These are phyloP conservation scores for Plenodomus biglobosus DNA, from an alignment of 2,329 filamentous ascomycete species.

Conservation along the genomic window DNA sequence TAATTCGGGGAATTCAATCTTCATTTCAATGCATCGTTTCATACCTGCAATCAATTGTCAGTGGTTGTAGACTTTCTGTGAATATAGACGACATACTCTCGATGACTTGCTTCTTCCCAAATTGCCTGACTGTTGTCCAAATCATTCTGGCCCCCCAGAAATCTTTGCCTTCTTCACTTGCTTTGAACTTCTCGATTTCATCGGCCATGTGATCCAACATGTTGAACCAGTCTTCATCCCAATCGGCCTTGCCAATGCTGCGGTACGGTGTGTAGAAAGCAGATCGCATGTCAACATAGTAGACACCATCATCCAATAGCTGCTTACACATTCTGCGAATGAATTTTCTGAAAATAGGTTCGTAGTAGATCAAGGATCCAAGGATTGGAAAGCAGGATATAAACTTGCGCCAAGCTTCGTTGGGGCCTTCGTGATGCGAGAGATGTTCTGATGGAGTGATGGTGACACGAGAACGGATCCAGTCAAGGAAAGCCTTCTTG, in stretches of 20 bases:
- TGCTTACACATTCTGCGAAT: conserved; percentile 69
- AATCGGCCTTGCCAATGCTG: conserved; percentile 62
- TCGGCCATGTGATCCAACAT: conserved; percentile 75
- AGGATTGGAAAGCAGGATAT: conserved; percentile 71
- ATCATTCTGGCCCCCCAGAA: conserved; percentile 89
- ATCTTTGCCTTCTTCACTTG: conserved; percentile 65
- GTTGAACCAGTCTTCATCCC: conserved; percentile 67
- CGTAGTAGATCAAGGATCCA: conserved; percentile 78
- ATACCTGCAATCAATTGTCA: conserved; percentile 54
- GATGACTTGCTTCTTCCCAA: conserved; percentile 66
- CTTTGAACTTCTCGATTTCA: conserved; percentile 75
- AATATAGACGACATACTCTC: conserved; percentile 52
- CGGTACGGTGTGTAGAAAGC: conserved; percentile 74
- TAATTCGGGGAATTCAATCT: conserved; percentile 74
- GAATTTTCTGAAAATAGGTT: conserved; percentile 81
- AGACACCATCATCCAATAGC: conserved; percentile 78
- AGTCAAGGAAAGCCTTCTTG: conserved; percentile 69
- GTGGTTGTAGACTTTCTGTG: background rate
- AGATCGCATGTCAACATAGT: conserved; percentile 79
- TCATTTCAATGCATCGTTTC: conserved; percentile 83
- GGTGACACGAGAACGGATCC: conserved; percentile 72
- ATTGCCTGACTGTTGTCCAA: conserved; percentile 73
- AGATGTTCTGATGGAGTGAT: conserved; percentile 73
- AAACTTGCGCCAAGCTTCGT: conserved; percentile 86
- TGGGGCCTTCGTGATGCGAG: conserved; percentile 78